A percentile compares a stretch with the other conserved stretches of the same genome.
phyloP scores from a whole-genome alignment of 129 eudicot species.

The Kitagawia praeruptora region DNA sequence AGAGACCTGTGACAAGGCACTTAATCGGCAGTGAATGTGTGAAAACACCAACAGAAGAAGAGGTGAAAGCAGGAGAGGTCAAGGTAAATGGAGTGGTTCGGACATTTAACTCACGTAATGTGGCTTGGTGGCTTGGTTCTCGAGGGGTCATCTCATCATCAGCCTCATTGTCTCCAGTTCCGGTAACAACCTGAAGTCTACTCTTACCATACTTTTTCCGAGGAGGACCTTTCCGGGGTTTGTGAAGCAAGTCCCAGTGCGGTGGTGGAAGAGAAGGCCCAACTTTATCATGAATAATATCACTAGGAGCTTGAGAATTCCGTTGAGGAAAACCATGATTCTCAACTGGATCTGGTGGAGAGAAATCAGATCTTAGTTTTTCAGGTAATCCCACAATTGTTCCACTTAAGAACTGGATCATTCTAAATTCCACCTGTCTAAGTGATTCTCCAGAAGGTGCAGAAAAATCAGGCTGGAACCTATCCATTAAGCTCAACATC shows the following conservation, averaged over 20 bases:
- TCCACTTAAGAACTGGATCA: conserved; percentile 74
- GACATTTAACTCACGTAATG: conserved; percentile 34
- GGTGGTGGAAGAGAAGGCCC: conserved; percentile 44
- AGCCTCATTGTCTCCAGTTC: conserved; percentile 69
- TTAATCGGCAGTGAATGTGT: conserved; percentile 76
- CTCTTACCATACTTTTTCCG: conserved; percentile 86
- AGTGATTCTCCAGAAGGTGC: conserved; percentile 98
- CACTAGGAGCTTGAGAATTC: conserved; percentile 14
- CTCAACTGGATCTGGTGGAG: conserved; percentile 58
- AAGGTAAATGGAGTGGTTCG: conserved; percentile 24
- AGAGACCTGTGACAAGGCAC: conserved; percentile 75
- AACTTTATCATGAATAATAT: conserved; percentile 29
- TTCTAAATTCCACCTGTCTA: conserved; percentile 88
- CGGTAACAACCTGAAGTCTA: conserved; percentile 79
- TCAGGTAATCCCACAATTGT: conserved; percentile 53
- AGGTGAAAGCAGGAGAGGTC: conserved; percentile 15
- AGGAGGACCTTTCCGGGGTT: conserved; percentile 54
- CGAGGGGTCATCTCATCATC: conserved; percentile 89
- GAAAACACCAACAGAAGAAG: conserved; percentile 67
- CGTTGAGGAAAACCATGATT: conserved; percentile 22
- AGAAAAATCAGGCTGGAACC: conserved; percentile 77
- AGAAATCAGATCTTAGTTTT: conserved; percentile 63
- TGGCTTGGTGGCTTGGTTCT: conserved; percentile 33
- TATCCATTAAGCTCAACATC: conserved; percentile 44
- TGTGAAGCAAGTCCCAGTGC: conserved; percentile 60